A percentile compares a stretch with the other conserved stretches of the same genome.
These are phyloP conservation scores for Trichoderma guizhouense DNA, from an alignment of 2,329 filamentous ascomycete species.

Conservation along the genomic window DNA sequence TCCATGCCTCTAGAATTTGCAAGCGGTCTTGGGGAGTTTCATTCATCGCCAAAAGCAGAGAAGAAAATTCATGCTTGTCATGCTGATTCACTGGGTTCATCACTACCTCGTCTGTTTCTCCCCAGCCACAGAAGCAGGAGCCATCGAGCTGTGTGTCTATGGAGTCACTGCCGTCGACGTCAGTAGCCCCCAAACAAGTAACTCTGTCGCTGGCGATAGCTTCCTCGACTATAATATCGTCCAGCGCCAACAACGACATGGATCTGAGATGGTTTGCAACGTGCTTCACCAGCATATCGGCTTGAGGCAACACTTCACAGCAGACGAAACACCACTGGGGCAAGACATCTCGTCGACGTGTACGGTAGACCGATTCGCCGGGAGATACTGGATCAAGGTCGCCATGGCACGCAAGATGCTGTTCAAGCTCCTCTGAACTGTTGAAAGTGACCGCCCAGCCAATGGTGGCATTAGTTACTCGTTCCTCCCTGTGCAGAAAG, in stretches of 20 bases:
- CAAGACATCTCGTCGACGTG: too few species aligned
- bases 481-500: too few species aligned
- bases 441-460: too few species aligned
- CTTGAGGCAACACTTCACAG: rapidly evolving
- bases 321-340: not conserved
- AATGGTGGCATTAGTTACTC: too few species aligned
- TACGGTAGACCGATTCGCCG: too few species aligned
- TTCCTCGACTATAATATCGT: not conserved
- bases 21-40: not conserved
- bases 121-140: not conserved
- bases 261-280: not conserved
- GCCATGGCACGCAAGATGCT: too few species aligned
- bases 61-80: not conserved
- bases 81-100: rapidly evolving
- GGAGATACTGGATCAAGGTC: too few species aligned
- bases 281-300: not conserved
- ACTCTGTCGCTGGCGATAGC: not conserved
- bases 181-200: too few species aligned
- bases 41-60: not conserved
- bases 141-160: not conserved
- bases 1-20: not conserved
- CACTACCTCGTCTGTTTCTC: not conserved
- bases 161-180: not conserved
- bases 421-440: too few species aligned
- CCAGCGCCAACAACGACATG: not conserved